These are phyloP conservation scores for Amaranthus hypochondriacus DNA, from an alignment of 148 eudicot genomes.

Conservation along the genomic window DNA sequence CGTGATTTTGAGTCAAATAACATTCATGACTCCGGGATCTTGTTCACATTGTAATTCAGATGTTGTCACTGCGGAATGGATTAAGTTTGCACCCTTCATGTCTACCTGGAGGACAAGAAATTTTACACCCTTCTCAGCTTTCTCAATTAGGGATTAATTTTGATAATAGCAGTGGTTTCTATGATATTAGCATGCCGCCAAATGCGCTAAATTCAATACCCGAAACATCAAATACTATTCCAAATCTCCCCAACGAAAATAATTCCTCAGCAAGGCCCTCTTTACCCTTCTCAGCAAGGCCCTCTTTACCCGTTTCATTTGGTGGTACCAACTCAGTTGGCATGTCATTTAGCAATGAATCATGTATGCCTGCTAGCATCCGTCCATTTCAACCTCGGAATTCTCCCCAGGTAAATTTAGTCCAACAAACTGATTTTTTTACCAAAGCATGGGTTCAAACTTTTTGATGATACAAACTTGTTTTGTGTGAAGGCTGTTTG, in stretches of 20 bases:
- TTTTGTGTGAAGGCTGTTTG: constrained; percentile 29
- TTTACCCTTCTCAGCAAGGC: constrained; percentile 21
- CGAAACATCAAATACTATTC: constrained; percentile 20
- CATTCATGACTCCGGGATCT: not conserved
- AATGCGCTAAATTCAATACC: constrained; percentile 27
- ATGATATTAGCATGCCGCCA: constrained; percentile 22
- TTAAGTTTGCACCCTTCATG: constrained; percentile 64
- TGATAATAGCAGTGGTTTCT: constrained; percentile 26
- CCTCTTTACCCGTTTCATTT: constrained; percentile 26
- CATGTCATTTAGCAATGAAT: constrained; percentile 28
- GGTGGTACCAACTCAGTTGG: constrained; percentile 24
- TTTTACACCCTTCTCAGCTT: constrained; percentile 45
- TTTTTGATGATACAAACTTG: not conserved
- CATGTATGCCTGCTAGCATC: constrained; percentile 27
- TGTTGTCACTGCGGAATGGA: constrained; percentile 85
- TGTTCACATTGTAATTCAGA: constrained; percentile 33
- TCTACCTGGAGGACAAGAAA: constrained; percentile 56
- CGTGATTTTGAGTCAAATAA: not conserved
- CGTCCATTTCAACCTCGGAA: constrained; percentile 29
- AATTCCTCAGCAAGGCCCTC: constrained; percentile 25
- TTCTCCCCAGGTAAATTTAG: constrained; percentile 35
- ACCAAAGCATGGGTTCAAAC: no score
- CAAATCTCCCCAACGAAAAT: constrained; percentile 30
- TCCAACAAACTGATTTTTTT: not conserved
- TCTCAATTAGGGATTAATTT: constrained; percentile 43